Base-by-base conservation (phyloP, 1,284 basidiomycete genomes). In the Apiotrichum siamense region DNA sequence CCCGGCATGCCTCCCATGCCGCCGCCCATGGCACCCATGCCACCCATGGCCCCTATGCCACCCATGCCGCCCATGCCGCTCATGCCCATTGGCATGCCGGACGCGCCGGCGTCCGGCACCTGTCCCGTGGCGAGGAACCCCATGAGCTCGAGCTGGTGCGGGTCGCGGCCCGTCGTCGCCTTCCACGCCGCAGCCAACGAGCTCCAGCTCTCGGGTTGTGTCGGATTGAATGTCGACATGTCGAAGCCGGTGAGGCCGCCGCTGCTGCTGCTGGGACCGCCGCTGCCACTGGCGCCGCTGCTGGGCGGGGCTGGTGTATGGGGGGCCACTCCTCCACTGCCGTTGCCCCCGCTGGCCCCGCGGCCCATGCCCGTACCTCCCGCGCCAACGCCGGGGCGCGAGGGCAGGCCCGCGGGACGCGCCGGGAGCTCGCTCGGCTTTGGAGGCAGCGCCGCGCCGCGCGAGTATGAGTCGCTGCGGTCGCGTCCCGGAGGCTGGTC, bases 91-190 rank as follows among this genome's bases (percentile, higher is more conserved):
- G n/a, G n/a, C n/a, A n/a, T 31, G 5, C 44, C 38, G 18, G 25
- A 9, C 23, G 15, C 39, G 18, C 27, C 36, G 2, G n/a, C 47
- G 15, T 42, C 43, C 20, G 48, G 39, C 42, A 44, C 29, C 48
- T 37, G 42, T 7, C 57, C 59, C 23, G 54, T 60, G 29, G 59
- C 50, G 38, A 72, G 52, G 43, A 61, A 70, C 42, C 58, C 47
- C 66, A 72, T 70, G 44, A 72, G 59, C 49, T 66, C 66, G 47
- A 70, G 56, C 52, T 70, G 69, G 55, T 62, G 60, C 17, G 70
- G 64, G 26, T 65, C 59, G 21, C 57, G 56, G 3, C 70, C 70
- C 32, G 55, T 64, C 7, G 50, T 59, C 13, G 49, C 54, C 47
- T 60, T 54, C 66, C 67, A 73, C n/a, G 68, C 69, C 9, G 45